phyloP scores from a whole-genome alignment of 805 yeast genomes.

The Geotrichum ghanense region DNA sequence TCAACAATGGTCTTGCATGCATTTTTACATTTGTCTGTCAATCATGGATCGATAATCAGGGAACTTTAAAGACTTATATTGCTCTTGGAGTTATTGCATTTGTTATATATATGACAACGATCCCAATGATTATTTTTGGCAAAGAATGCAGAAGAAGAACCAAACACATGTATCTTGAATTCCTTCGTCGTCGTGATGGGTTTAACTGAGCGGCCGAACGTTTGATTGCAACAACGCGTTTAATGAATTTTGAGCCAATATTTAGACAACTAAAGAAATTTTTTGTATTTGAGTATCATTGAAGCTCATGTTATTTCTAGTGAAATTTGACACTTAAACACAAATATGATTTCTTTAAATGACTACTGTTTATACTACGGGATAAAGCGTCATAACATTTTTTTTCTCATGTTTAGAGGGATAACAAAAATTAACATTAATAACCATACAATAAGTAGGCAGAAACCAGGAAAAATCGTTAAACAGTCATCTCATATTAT shows the following conservation, averaged over 20 bases:
- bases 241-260: neutral
- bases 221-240: no score
- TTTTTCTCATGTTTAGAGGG: no score
- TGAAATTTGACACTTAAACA: no score
- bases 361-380: no score
- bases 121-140: slow-evolving; percentile 52
- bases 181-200: slow-evolving; percentile 5
- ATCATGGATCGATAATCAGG: slow-evolving; percentile 42
- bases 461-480: no score
- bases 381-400: no score
- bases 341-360: no score
- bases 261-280: neutral
- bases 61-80: slow-evolving; percentile 43
- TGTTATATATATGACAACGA: slow-evolving; percentile 39
- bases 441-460: no score
- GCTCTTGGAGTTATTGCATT: slow-evolving; percentile 47
- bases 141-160: slow-evolving; percentile 37
- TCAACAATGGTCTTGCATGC: slow-evolving; percentile 50
- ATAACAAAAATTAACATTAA: no score
- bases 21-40: slow-evolving; percentile 51
- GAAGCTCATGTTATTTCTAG: no score
- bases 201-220: neutral
- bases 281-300: no score
- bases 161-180: slow-evolving; percentile 11
- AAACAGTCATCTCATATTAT: no score